Evolutionary conservation across 148 eudicot genomes (phyloP).

Genomic region (Diospyros lotus): DNA sequence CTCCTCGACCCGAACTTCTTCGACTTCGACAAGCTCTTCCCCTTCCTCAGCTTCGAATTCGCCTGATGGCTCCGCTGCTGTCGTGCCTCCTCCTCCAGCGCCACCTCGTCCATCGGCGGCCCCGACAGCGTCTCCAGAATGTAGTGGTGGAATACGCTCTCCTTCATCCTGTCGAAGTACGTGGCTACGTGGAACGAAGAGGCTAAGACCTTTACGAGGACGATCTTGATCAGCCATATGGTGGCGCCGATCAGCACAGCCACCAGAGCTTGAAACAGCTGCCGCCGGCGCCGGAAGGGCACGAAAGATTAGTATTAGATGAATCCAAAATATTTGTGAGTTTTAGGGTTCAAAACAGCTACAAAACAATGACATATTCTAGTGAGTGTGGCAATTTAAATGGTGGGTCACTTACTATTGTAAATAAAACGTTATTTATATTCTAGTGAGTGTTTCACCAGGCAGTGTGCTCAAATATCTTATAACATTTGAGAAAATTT

Average conservation of each 20-base stretch:
- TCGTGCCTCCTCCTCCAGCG: background rate
- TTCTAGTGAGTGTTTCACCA: too few relatives aligned
- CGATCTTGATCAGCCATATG: slow-evolving; percentile 66
- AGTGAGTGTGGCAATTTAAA: too few relatives aligned
- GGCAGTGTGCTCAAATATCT: too few relatives aligned
- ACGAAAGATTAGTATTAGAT: background rate
- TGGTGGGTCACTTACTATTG: too few relatives aligned
- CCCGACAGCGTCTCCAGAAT: slow-evolving; percentile 73
- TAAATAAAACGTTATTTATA: too few relatives aligned
- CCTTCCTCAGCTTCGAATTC: slow-evolving; percentile 34
- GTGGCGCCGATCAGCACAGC: slow-evolving; percentile 56
- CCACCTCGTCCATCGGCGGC: slow-evolving; percentile 50
- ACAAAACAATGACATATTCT: too few relatives aligned
- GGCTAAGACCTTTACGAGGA: slow-evolving; percentile 62
- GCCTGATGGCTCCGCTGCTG: background rate
- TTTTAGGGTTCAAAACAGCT: too few relatives aligned
- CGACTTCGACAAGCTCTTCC: slow-evolving; percentile 29
- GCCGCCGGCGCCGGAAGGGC: background rate
- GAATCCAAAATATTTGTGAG: background rate
- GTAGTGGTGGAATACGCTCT: slow-evolving; percentile 69
- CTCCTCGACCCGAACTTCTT: slow-evolving; percentile 42
- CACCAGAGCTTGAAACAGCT: slow-evolving; percentile 39
- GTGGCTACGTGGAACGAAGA: slow-evolving; percentile 74
- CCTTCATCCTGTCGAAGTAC: slow-evolving; percentile 86
- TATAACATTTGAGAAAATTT: too few relatives aligned